phyloP scores from a whole-genome alignment of 768 basidiomycete genomes.

The Naganishia randhawae region DNA sequence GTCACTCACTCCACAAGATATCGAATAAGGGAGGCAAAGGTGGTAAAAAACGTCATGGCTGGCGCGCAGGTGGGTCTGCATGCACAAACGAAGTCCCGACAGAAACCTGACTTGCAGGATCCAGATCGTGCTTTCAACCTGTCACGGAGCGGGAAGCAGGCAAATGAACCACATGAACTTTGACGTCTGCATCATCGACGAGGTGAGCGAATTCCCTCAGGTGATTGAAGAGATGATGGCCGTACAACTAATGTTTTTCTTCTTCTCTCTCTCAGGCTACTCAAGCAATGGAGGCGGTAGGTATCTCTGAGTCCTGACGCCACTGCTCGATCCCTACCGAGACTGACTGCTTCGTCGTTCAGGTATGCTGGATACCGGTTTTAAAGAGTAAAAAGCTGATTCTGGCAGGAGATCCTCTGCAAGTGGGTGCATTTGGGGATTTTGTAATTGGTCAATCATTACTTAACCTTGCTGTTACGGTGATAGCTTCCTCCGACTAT shows the following conservation, averaged over 20 bases:
- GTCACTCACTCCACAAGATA: conserved; percentile 58
- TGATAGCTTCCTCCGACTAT: conserved; percentile 82
- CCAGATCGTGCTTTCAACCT: conserved; percentile 87
- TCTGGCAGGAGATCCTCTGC: conserved; percentile 90
- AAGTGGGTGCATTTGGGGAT: conserved; percentile 39
- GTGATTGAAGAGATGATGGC: neutral
- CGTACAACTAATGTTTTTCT: neutral
- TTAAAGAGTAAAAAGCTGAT: conserved; percentile 85
- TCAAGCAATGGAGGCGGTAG: conserved; percentile 87
- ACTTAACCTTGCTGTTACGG: neutral
- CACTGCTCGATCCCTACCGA: conserved; percentile 17
- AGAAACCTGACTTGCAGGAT: neutral
- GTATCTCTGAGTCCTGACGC: conserved; percentile 3
- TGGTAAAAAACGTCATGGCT: conserved; percentile 73
- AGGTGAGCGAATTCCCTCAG: conserved; percentile 50
- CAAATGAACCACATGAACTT: conserved; percentile 74
- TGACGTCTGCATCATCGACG: conserved; percentile 93
- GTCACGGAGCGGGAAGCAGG: conserved; percentile 83
- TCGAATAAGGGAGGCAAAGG: conserved; percentile 77
- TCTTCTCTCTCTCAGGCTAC: conserved; percentile 59
- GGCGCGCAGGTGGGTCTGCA: conserved; percentile 63
- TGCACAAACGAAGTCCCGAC: neutral
- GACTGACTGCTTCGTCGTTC: neutral
- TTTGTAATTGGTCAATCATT: neutral
- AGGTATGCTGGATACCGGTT: conserved; percentile 94